Evolutionary conservation across 495 filamentous ascomycete species (phyloP), one percentile per base, ranked within the genome.

Genomic region (Venustampulla echinocandica): DNA sequence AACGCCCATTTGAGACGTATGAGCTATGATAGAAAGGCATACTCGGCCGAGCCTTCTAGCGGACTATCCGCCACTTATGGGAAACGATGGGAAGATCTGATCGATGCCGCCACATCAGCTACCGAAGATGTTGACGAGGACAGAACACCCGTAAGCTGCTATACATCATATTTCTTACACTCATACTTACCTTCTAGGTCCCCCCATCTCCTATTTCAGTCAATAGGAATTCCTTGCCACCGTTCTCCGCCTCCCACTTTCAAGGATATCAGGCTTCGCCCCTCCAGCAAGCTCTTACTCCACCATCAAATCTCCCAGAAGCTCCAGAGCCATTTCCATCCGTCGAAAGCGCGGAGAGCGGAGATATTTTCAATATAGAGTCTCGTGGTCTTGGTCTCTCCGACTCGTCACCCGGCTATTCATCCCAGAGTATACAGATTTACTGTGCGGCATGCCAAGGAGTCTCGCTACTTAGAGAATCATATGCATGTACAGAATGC

Each of bases 1-100:
- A 55, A 42, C 28, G 40, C 47, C 4, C 55, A 61, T 10, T 68
- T 85, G 49, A 72, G 83, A 51, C 76, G 81, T 9, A 88, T 83
- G 54, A 76, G 82, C 25, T 75, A 79, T 49, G 83, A 86, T 47
- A 74, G 87, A 40, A 94, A 93, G 62, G 85, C 85, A 18, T 76
- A 81, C 49, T 93, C 87, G 2, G 85, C 86, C 19, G 89, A 94
- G 61, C 87, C 89, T 13, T 73, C 80, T 23, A 84, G 85, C 23
- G 88, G 88, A 59, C 85, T 87, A 19, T 72, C 80, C 23, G 79
- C 75, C 51, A 76, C 82, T 35, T 85, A 81, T 62, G 86, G 87
- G 32, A 90, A 89, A 69, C 74, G 89, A 57, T 95, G 89, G 89
- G 87, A 94, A 64, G 89, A 95, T 63, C 65, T 95, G 50, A 89